A percentile compares a stretch with the other conserved stretches of the same genome.
phyloP scores from a whole-genome alignment of 257 asterid genomes.

The Haberlea rhodopensis region DNA sequence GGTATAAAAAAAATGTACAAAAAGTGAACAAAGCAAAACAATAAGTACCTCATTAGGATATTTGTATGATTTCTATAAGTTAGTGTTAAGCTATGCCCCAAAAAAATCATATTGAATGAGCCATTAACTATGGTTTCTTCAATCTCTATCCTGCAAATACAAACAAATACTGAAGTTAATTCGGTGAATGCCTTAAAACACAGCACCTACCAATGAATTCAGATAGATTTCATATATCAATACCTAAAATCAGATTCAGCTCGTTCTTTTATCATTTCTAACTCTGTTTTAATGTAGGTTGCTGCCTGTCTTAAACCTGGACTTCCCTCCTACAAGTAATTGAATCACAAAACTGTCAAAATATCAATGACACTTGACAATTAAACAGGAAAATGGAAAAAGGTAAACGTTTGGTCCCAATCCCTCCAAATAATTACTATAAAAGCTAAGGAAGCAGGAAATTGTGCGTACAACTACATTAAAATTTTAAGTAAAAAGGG shows the following conservation, averaged over 20 bases:
- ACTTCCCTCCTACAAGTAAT: constrained; percentile 67
- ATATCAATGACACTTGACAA: not conserved
- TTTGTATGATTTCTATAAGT: constrained; percentile 82
- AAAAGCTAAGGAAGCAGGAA: not conserved
- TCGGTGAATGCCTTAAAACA: not conserved
- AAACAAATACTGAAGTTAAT: constrained; percentile 13
- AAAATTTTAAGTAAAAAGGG: too few relatives aligned
- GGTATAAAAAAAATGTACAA: constrained; percentile 4
- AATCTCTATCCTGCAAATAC: constrained; percentile 73
- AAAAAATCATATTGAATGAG: constrained; percentile 77
- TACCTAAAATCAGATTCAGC: constrained; percentile 79
- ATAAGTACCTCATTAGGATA: constrained; percentile 71
- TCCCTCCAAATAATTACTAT: not conserved
- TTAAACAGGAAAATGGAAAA: not conserved
- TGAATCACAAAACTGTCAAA: constrained; percentile 20
- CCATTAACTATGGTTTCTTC: constrained; percentile 88
- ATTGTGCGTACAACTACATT: too few relatives aligned
- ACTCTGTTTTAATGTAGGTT: constrained; percentile 62
- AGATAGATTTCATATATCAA: not conserved
- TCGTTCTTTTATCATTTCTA: constrained; percentile 71
- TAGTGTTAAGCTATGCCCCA: constrained; percentile 74
- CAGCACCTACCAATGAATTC: not conserved
- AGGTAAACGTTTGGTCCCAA: not conserved
- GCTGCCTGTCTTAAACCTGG: constrained; percentile 86
- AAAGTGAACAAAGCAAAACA: constrained; percentile 4